A percentile compares a stretch with the other conserved stretches of the same genome.
These are phyloP conservation scores for Myxozyma kluyveri DNA, from an alignment of 805 yeast genomes.

Conservation along the genomic window DNA sequence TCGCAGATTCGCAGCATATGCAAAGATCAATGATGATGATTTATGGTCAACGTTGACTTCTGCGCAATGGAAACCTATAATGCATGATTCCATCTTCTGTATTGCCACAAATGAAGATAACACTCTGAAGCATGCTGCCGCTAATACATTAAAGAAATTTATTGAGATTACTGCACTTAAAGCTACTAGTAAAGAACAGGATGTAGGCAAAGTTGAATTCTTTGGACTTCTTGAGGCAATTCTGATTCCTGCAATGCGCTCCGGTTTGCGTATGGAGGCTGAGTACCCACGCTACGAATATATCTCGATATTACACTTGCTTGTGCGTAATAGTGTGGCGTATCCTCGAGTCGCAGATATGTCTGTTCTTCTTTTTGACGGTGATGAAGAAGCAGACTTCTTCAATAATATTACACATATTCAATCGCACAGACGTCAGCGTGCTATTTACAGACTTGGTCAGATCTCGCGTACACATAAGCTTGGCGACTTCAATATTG, in stretches of 20 bases:
- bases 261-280: slow-evolving; percentile 59
- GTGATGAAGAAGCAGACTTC: slow-evolving; percentile 81
- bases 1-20: slow-evolving; percentile 65
- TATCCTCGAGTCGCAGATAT: slow-evolving; percentile 59
- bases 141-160: slow-evolving; percentile 60
- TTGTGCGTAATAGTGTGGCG: slow-evolving; percentile 48
- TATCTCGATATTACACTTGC: slow-evolving; percentile 61
- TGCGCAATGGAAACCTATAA: slow-evolving; percentile 74
- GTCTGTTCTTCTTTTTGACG: slow-evolving; percentile 58
- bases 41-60: slow-evolving; percentile 46
- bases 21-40: slow-evolving; percentile 54
- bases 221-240: slow-evolving; percentile 44
- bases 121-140: slow-evolving; percentile 74
- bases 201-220: slow-evolving; percentile 40
- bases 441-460: slow-evolving; percentile 69
- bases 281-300: slow-evolving; percentile 73
- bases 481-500: slow-evolving; percentile 56
- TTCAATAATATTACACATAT: slow-evolving; percentile 75
- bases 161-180: slow-evolving; percentile 51
- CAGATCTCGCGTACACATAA: slow-evolving; percentile 43
- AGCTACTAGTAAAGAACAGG: slow-evolving; percentile 37
- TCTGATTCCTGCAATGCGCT: slow-evolving; percentile 62
- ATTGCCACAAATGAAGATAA: slow-evolving; percentile 76
- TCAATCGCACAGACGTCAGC: slow-evolving; percentile 79
- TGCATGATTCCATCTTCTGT: slow-evolving; percentile 65